Evolutionary conservation across 2,329 filamentous ascomycete genomes (phyloP).

Genomic region (Fusarium xyrophilum): DNA sequence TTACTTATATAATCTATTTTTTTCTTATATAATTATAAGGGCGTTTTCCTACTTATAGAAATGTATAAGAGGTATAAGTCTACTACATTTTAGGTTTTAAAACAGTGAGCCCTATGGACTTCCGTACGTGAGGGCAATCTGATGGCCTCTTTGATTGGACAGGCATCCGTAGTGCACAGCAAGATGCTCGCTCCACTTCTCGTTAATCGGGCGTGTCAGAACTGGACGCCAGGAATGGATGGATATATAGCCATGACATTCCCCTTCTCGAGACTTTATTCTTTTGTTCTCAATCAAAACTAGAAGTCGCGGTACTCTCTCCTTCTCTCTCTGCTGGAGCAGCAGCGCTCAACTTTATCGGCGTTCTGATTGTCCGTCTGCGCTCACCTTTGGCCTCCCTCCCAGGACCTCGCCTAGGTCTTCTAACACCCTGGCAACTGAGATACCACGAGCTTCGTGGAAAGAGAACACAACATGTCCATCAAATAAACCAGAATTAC

Average conservation of each 20-base stretch:
- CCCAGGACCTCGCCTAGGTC: slow-evolving; percentile 16
- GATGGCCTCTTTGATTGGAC: slow-evolving; percentile 4
- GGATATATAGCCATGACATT: not conserved
- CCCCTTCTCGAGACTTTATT: not conserved
- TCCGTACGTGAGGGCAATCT: no score
- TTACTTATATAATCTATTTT: no score
- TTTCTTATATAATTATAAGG: no score
- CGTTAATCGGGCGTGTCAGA: not conserved
- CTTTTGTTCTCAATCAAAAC: rapidly evolving
- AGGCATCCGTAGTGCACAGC: no score
- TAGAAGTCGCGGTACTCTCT: not conserved
- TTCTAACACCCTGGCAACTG: slow-evolving; percentile 7
- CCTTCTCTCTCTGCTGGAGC: not conserved
- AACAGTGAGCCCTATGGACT: no score
- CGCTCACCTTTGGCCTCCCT: slow-evolving; percentile 15
- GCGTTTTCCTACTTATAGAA: no score
- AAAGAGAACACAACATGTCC: slow-evolving; percentile 20
- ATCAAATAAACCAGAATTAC: slow-evolving; percentile 10
- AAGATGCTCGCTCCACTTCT: not conserved
- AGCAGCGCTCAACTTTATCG: not conserved
- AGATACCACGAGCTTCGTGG: slow-evolving; percentile 20
- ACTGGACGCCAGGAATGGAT: not conserved
- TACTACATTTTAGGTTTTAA: no score
- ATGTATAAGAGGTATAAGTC: no score
- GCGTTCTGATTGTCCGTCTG: not conserved